These are phyloP conservation scores for Phoma herbarum DNA, from an alignment of 2,329 filamentous ascomycete genomes.

Conservation along the genomic window DNA sequence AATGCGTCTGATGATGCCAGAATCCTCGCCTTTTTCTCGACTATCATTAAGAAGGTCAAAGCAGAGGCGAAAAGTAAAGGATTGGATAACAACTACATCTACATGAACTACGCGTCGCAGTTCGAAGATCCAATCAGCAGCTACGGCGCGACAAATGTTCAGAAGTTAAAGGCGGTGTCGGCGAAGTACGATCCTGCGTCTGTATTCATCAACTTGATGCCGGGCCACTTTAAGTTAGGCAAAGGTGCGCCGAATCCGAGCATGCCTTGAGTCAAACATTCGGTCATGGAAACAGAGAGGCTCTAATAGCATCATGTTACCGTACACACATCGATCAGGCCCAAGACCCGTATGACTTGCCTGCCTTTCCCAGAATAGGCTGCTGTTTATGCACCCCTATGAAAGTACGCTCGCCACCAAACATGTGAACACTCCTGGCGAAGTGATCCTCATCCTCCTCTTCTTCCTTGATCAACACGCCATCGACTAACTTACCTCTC, in stretches of 20 bases:
- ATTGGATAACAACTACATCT: constrained; percentile 47
- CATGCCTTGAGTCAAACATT: not conserved
- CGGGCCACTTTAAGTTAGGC: constrained; percentile 57
- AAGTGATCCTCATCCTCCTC: constrained; percentile 49
- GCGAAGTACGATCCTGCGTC: constrained; percentile 53
- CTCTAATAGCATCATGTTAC: not conserved
- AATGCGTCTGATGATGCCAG: constrained; percentile 27
- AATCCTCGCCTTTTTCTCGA: constrained; percentile 24
- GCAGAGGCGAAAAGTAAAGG: constrained; percentile 15
- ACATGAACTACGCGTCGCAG: constrained; percentile 60
- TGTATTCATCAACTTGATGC: constrained; percentile 54
- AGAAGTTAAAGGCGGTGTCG: constrained; percentile 46
- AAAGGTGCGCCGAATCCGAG: not conserved
- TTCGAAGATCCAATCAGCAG: constrained; percentile 54
- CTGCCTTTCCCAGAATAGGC: constrained; percentile 7
- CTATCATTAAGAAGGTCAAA: constrained; percentile 22
- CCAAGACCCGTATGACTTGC: constrained; percentile 13
- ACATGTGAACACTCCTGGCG: constrained; percentile 44
- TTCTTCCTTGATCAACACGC: constrained; percentile 53
- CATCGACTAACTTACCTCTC: constrained; percentile 52
- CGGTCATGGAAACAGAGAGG: not conserved
- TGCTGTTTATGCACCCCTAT: constrained; percentile 43
- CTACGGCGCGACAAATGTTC: constrained; percentile 53
- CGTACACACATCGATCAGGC: not conserved
- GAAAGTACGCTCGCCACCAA: constrained; percentile 45